Conservation (phyloP, 1,284 basidiomycete genomes). For the Microstroma glucosiphilum region DNA sequence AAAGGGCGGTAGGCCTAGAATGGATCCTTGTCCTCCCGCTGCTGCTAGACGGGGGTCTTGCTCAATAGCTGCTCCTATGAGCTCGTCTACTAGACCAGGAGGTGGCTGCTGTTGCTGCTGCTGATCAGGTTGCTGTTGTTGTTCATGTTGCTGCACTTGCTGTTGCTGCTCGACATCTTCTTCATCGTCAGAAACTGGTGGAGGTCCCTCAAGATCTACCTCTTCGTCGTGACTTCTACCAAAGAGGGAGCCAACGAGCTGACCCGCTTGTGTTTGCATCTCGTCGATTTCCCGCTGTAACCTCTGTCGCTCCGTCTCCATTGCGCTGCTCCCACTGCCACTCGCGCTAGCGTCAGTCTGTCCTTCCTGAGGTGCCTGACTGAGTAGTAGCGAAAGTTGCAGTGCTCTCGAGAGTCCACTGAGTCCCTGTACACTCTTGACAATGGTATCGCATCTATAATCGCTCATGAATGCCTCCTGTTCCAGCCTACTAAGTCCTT, state of each 20-base stretch:
- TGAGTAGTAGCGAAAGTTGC: background rate
- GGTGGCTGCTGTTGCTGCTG: too few species aligned
- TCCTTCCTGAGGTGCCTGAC: background rate
- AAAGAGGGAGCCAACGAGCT: slow-evolving; percentile 1
- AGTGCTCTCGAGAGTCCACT: background rate
- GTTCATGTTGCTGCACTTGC: background rate
- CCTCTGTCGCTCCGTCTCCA: background rate
- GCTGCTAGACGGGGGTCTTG: too few species aligned
- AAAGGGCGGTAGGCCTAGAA: too few species aligned
- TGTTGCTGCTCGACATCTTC: background rate
- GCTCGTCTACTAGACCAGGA: too few species aligned
- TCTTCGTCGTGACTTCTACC: background rate
- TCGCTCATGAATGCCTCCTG: background rate
- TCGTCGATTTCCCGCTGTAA: background rate
- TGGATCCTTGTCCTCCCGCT: too few species aligned
- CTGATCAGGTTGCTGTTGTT: background rate
- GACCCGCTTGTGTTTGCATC: background rate
- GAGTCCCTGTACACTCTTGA: background rate
- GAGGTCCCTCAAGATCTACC: too few species aligned
- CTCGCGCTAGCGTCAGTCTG: background rate
- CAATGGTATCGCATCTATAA: background rate
- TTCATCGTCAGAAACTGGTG: too few species aligned
- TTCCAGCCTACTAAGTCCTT: background rate
- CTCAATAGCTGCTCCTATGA: too few species aligned
- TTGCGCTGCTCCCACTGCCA: background rate